phyloP scores from a whole-genome alignment of 768 basidiomycete genomes.

The Pulveroboletus ravenelii region DNA sequence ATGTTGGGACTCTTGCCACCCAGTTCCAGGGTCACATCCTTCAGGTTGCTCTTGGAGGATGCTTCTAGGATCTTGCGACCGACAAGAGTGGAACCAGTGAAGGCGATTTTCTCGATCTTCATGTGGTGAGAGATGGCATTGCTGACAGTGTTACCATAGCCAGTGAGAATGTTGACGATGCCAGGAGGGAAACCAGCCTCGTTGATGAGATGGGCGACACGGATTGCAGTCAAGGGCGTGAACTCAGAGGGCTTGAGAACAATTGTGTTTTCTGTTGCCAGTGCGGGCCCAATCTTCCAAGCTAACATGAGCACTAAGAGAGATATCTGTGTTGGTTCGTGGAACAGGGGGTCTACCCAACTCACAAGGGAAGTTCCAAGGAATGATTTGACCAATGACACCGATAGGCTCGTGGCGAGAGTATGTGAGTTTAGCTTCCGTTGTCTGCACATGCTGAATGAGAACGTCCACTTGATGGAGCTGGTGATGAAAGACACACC shows the following conservation, averaged over 20 bases:
- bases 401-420: slow-evolving; percentile 20
- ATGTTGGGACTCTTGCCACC: slow-evolving; percentile 50
- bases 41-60: no score
- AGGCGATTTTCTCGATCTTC: no score
- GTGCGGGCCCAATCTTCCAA: slow-evolving; percentile 70
- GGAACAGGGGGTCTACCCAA: no score
- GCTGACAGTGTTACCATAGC: slow-evolving; percentile 69
- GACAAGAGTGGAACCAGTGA: no score
- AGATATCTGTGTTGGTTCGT: no score
- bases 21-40: slow-evolving; percentile 53
- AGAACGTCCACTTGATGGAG: not conserved
- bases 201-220: slow-evolving; percentile 44
- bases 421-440: slow-evolving; percentile 16
- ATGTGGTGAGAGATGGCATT: no score
- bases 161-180: slow-evolving; percentile 71
- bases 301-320: no score
- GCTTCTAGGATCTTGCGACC: no score
- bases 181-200: slow-evolving; percentile 77
- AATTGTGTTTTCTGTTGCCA: slow-evolving; percentile 74
- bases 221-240: slow-evolving; percentile 64
- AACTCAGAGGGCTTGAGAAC: slow-evolving; percentile 81
- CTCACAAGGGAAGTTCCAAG: no score
- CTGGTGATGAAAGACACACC: slow-evolving; percentile 2
- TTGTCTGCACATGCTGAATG: slow-evolving; percentile 22
- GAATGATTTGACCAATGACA: slow-evolving; percentile 36